Evolutionary conservation across 371 early-diverging fungal species (phyloP).

Genomic region (Rhizopus microsporus): DNA sequence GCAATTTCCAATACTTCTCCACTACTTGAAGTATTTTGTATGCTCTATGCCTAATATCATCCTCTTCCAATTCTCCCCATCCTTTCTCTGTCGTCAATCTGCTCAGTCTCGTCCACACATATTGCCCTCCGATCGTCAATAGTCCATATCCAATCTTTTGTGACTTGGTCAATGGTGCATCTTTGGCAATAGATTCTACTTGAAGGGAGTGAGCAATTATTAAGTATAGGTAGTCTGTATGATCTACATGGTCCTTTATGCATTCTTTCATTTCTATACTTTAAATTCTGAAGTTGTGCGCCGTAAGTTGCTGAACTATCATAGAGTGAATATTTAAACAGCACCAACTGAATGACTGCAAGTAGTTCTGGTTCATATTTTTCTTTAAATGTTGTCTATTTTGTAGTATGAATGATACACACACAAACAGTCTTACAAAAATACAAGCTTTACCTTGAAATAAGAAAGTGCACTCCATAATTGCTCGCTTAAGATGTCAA

Average conservation of each 20-base stretch:
- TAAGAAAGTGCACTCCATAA: slow-evolving; percentile 63
- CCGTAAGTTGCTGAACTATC: slow-evolving; percentile 69
- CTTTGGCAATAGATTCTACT: slow-evolving; percentile 66
- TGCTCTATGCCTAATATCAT: slow-evolving; percentile 54
- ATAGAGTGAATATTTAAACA: slow-evolving; percentile 68
- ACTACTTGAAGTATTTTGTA: slow-evolving; percentile 68
- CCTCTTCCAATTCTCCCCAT: slow-evolving; percentile 80
- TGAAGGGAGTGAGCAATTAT: background rate
- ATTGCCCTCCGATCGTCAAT: slow-evolving; percentile 72
- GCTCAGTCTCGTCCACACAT: slow-evolving; percentile 68
- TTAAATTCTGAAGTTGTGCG: slow-evolving; percentile 69
- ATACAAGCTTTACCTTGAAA: slow-evolving; percentile 52
- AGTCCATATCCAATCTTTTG: slow-evolving; percentile 65
- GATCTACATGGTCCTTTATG: slow-evolving; percentile 64
- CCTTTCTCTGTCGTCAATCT: slow-evolving; percentile 63
- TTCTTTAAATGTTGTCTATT: slow-evolving; percentile 59
- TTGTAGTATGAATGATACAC: background rate
- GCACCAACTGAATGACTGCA: slow-evolving; percentile 52
- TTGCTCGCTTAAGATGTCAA: slow-evolving; percentile 76
- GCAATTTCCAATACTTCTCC: slow-evolving; percentile 67
- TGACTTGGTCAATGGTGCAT: slow-evolving; percentile 57
- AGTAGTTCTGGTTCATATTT: slow-evolving; percentile 63
- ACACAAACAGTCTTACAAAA: background rate
- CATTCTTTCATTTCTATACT: slow-evolving; percentile 72
- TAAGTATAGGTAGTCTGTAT: background rate